These are phyloP conservation scores for Colletotrichum tabaci DNA, from an alignment of 2,329 filamentous ascomycete genomes.

Conservation along the genomic window DNA sequence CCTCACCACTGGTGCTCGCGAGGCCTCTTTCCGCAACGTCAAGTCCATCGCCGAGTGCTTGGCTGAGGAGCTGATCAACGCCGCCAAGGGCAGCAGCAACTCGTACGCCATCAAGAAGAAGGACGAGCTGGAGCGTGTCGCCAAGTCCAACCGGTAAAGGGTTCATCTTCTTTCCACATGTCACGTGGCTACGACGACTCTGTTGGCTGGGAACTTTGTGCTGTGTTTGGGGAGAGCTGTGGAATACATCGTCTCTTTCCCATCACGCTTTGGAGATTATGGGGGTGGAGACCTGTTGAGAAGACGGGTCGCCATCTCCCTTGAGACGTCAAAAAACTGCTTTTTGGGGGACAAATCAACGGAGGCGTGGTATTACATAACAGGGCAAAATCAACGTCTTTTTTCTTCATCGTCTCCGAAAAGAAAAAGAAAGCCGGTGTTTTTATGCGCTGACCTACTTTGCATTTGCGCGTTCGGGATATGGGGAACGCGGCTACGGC, in stretches of 20 bases:
- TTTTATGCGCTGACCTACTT: conserved; percentile 42
- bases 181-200: conserved; percentile 40
- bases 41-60: conserved; percentile 99
- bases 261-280: conserved; percentile 32
- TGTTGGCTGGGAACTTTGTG: conserved; percentile 33
- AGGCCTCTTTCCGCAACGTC: conserved; percentile 99
- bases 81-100: conserved; percentile 99
- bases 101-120: conserved; percentile 99
- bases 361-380: conserved; percentile 43
- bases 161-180: conserved; percentile 50
- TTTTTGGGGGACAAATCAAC: conserved; percentile 43
- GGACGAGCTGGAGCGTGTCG: conserved; percentile 99
- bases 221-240: conserved; percentile 48
- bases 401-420: conserved; percentile 32
- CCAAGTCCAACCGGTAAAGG: conserved; percentile 99
- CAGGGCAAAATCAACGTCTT: conserved; percentile 43
- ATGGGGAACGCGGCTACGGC: conserved; percentile 60
- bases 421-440: conserved; percentile 23
- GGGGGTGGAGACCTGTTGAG: conserved; percentile 15
- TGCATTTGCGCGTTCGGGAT: conserved; percentile 64
- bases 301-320: conserved; percentile 24
- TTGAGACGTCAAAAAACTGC: conserved; percentile 39
- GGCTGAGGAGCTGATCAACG: conserved; percentile 99
- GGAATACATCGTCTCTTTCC: conserved; percentile 42
- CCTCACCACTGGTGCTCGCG: conserved; percentile 98